Base-by-base conservation (phyloP, 1,284 basidiomycete genomes). In the Melanopsichium pennsylvanicum region DNA sequence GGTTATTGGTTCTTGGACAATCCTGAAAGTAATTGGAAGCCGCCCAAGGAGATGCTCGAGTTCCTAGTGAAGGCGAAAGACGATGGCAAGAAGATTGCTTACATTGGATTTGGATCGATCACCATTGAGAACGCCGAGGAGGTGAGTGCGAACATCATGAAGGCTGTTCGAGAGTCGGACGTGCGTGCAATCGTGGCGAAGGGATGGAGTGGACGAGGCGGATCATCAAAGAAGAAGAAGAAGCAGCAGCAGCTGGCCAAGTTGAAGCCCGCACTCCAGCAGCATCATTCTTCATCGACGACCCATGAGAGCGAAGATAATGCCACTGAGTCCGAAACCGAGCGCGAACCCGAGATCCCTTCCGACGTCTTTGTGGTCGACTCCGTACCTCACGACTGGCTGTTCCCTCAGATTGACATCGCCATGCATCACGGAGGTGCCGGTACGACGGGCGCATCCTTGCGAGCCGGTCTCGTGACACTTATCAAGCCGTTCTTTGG, bases 351-450 rank as follows among this genome's bases (percentile, higher is more conserved):
- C 59, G 57, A 61, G 31, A 78, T 81, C 52, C 83, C 83, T 2
- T 62, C 72, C 5, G 67, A 76, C 19, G 70, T 70, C 11, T 78
- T 72, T 45, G 70, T 70, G n/a, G 64, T 79, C 21, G 70, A 78
- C 27, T 72, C 72, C 19, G 62, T 79, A 4, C 77, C 77, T 4
- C 77, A 61, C 42, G 60, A 69, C 33, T 59, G 67, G 57, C 47
- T 71, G 4, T 60, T 66, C 47, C 63, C 46, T 9, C 33, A 66
- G 60, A 62, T 64, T 39, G 52, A 74, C 42, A 58, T 61, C 42
- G 50, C 56, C 10, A 59, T 64, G 54, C 58, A 89, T 82, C 88
- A 89, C 74, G 88, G 88, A 31, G 88, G 89, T 18, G 88, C 88
- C 2, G 89, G 88, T 23, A 90, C 88, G 0, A 89, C 88, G 15